Evolutionary conservation across 2,329 filamentous ascomycete genomes (phyloP), one percentile per base, ranked within the genome.

Genomic region (Pseudopyricularia javanii): DNA sequence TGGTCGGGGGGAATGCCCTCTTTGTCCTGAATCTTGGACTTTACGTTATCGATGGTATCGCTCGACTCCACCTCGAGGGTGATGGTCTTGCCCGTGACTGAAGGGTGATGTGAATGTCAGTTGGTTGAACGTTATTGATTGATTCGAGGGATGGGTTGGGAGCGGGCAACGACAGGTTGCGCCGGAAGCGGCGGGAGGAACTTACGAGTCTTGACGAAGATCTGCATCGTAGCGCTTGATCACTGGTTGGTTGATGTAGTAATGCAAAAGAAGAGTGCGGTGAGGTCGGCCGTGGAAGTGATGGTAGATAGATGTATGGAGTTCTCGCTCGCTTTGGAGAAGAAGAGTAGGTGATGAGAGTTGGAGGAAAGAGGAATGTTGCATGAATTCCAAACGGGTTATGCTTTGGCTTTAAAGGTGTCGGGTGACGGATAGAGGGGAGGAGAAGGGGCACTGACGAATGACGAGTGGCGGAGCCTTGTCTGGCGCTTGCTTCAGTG

Each of bases 141-240:
- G 12, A 45, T 3, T 9, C 7, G 40, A 3, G 22, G 20, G 8
- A 17, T n/a, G 11, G 37, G 4, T 3, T 26, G 43, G 28, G 20
- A 3, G 20, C 4, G 12, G 28, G 43, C 49, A 24, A 50, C 37
- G 48, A 37, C 17, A 5, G 24, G 9, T 11, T 24, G 14, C 9
- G 22, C 20, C 22, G 32, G 58, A 56, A 52, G 58, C 58, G 55
- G 51, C 58, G 62, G 64, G 61, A 59, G 57, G 34, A 63, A 85
- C 85, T 80, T 77, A 89, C 85, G 81, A 63, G 90, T 95, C 85
- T 95, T 95, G 65, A 95, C 91, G 73, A 95, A 96, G 79, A 96
- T 95, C 80, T 95, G 91, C 91, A 95, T 94, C 26, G 71, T 56
- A 62, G 54, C 51, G 57, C 61, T 83, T 17, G 43, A 26, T 47